Conservation (phyloP, 2,329 filamentous ascomycete species). For the Phialophora tarda region DNA sequence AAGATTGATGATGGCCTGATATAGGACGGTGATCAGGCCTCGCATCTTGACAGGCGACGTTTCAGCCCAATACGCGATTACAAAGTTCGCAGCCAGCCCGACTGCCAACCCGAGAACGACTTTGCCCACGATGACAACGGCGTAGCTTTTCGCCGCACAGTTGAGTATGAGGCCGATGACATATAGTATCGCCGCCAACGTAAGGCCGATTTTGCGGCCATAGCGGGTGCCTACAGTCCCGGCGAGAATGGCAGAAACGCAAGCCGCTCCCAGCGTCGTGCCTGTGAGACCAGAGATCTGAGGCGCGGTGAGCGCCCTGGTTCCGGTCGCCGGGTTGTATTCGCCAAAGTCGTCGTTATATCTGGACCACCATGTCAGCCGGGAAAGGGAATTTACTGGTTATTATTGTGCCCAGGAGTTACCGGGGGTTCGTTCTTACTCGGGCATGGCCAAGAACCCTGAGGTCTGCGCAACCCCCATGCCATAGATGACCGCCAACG, state of each 20-base stretch:
- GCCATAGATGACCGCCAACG: no score
- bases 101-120: conserved; percentile 69
- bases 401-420: no score
- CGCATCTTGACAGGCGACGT: conserved; percentile 60
- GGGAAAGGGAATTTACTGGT: no score
- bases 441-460: no score
- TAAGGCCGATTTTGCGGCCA: conserved; percentile 23
- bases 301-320: conserved; percentile 16
- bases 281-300: conserved; percentile 24
- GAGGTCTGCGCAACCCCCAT: no score
- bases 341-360: no score
- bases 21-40: conserved; percentile 60
- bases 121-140: conserved; percentile 23
- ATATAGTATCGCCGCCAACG: neutral
- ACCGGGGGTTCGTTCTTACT: no score
- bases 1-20: conserved; percentile 75
- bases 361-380: no score
- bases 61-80: conserved; percentile 90
- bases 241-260: conserved; percentile 21
- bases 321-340: conserved; percentile 16
- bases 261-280: conserved; percentile 17
- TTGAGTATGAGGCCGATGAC: conserved; percentile 15
- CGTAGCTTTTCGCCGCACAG: conserved; percentile 3
- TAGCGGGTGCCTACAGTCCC: conserved; percentile 21
- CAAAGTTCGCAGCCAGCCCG: conserved; percentile 84